A percentile compares a stretch with the other conserved stretches of the same genome.
phyloP scores from a whole-genome alignment of 495 filamentous ascomycete genomes.

The Penicillium silybi region DNA sequence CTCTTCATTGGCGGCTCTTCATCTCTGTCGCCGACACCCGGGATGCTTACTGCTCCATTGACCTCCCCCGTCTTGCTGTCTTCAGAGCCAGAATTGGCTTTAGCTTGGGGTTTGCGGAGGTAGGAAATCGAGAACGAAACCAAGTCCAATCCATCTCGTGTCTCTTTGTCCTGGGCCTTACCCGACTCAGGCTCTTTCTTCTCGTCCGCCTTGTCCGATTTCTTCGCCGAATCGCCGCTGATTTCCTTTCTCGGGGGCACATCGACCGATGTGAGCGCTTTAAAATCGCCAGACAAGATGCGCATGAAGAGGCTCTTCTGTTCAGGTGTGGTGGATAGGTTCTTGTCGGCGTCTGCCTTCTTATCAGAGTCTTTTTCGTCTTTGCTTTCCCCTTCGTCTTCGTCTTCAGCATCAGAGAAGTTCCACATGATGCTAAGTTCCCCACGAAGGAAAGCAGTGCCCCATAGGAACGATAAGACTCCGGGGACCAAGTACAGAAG shows the following conservation, averaged over 20 bases:
- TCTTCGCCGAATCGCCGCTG: neutral
- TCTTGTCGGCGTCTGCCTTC: slow-evolving; percentile 19
- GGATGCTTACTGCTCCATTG: slow-evolving; percentile 20
- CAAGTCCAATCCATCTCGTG: slow-evolving; percentile 19
- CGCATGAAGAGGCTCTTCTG: slow-evolving; percentile 27
- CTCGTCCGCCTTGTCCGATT: slow-evolving; percentile 4
- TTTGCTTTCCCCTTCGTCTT: slow-evolving; percentile 25
- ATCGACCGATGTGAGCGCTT: neutral
- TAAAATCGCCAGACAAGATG: slow-evolving; percentile 24
- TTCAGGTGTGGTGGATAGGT: slow-evolving; percentile 2
- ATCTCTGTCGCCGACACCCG: slow-evolving; percentile 16
- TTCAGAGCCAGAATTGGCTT: neutral
- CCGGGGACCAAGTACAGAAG: slow-evolving; percentile 90
- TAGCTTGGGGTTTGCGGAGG: slow-evolving; percentile 20
- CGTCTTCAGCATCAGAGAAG: slow-evolving; percentile 65
- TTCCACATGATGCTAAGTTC: slow-evolving; percentile 73
- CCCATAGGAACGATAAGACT: slow-evolving; percentile 71
- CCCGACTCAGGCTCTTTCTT: slow-evolving; percentile 2
- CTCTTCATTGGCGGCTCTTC: slow-evolving; percentile 38
- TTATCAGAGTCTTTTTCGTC: slow-evolving; percentile 1
- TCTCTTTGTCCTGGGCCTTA: slow-evolving; percentile 11
- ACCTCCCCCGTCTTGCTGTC: slow-evolving; percentile 9
- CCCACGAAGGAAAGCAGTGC: slow-evolving; percentile 67
- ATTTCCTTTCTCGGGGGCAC: slow-evolving; percentile 11
- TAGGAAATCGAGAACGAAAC: slow-evolving; percentile 37